Percentiles rank a stretch among this genome's conserved stretches.
phyloP scores from a whole-genome alignment of 2,329 filamentous ascomycete genomes.

The Tolypocladium nubicola region DNA sequence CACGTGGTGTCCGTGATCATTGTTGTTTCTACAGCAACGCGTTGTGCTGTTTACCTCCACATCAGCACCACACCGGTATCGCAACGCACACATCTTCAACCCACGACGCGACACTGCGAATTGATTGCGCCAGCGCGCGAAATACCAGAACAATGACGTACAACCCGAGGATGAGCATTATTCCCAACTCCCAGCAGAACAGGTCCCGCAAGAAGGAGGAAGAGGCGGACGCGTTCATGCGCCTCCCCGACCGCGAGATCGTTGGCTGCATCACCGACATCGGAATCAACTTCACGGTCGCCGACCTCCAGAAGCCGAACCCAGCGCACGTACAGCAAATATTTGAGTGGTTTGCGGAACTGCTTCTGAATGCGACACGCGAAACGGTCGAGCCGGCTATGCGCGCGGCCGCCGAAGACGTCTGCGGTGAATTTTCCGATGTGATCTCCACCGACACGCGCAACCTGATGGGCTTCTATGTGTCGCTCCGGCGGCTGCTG shows the following conservation, averaged over 20 bases:
- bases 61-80: not conserved
- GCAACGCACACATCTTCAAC: not conserved
- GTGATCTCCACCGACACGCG: constrained; percentile 79
- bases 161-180: constrained; percentile 51
- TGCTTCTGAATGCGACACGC: constrained; percentile 86
- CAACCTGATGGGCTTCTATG: constrained; percentile 93
- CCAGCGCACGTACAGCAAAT: constrained; percentile 93
- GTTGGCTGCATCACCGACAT: constrained; percentile 97
- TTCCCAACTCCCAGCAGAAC: constrained; percentile 37
- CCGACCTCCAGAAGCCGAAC: constrained; percentile 88
- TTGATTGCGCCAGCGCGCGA: not conserved
- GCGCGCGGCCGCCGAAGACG: constrained; percentile 79
- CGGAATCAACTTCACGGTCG: constrained; percentile 75
- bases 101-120: not conserved
- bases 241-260: constrained; percentile 64
- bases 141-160: constrained; percentile 36
- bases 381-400: constrained; percentile 92
- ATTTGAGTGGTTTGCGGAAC: constrained; percentile 93
- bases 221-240: constrained; percentile 48
- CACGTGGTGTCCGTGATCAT: not conserved
- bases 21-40: constrained; percentile 7
- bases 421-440: constrained; percentile 76
- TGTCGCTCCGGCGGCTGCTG: constrained; percentile 68
- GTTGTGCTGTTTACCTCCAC: not conserved
- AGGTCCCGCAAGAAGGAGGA: constrained; percentile 49